Conservation (phyloP, 768 basidiomycete species). For the Podaxis carcinomalis region DNA sequence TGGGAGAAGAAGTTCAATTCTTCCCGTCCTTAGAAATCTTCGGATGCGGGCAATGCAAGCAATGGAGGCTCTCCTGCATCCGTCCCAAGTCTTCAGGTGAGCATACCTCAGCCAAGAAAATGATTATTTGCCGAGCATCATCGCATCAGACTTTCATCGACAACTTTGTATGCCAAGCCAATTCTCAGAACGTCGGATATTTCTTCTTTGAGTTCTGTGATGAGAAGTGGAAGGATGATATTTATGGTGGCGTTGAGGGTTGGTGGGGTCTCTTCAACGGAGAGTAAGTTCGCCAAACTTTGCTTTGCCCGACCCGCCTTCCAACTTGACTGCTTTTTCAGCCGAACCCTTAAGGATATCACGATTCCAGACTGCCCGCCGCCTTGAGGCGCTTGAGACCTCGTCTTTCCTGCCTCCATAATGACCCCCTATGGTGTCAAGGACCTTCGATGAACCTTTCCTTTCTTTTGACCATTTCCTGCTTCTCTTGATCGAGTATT, state of each 20-base stretch:
- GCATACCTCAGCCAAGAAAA: neutral
- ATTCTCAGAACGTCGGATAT: slow-evolving; percentile 69
- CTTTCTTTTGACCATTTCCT: too few species aligned
- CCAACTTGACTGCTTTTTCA: slow-evolving; percentile 21
- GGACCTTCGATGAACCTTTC: neutral
- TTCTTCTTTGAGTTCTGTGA: slow-evolving; percentile 88
- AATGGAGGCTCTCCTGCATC: slow-evolving; percentile 70
- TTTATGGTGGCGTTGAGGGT: slow-evolving; percentile 79
- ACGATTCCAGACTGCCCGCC: slow-evolving; percentile 55
- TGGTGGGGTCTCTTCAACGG: slow-evolving; percentile 46
- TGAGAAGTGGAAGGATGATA: slow-evolving; percentile 70
- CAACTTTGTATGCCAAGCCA: slow-evolving; percentile 87
- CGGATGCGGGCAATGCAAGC: slow-evolving; percentile 46
- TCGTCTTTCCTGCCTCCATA: neutral
- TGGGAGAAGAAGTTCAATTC: neutral
- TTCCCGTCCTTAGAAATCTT: slow-evolving; percentile 42
- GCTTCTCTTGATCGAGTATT: neutral
- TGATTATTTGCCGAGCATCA: neutral
- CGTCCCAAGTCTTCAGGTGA: slow-evolving; percentile 51
- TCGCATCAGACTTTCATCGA: slow-evolving; percentile 68
- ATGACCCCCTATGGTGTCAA: neutral
- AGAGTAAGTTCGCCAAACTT: slow-evolving; percentile 29
- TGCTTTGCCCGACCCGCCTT: neutral
- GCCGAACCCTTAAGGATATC: slow-evolving; percentile 67
- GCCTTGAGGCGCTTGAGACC: slow-evolving; percentile 19